phyloP scores from a whole-genome alignment of 2,329 filamentous ascomycete species.

The Phialophora tarda region DNA sequence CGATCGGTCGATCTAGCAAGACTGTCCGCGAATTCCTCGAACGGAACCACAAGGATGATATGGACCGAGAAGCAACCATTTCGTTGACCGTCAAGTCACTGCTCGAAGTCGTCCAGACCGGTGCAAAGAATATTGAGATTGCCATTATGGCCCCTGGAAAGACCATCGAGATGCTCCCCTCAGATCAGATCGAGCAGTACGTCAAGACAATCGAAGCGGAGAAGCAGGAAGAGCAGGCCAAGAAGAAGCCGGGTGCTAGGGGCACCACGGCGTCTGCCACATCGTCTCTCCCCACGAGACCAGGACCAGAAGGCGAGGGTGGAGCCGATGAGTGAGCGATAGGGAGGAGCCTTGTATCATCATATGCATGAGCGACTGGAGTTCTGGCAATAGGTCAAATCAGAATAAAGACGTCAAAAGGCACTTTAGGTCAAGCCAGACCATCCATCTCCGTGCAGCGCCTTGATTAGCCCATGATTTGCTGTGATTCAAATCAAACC shows the following conservation, averaged over 20 bases:
- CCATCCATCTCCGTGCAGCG: neutral
- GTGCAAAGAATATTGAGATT: conserved; percentile 99
- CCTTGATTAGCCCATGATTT: neutral
- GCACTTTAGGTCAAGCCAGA: neutral
- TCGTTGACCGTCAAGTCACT: conserved; percentile 97
- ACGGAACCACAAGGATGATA: conserved; percentile 97
- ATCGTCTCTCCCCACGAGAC: conserved; percentile 73
- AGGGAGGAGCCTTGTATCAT: conserved; percentile 10
- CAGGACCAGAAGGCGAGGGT: conserved; percentile 51
- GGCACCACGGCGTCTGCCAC: conserved; percentile 54
- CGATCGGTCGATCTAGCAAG: conserved; percentile 97
- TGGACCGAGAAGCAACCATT: conserved; percentile 95
- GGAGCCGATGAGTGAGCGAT: conserved; percentile 30
- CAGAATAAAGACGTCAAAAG: conserved; percentile 9
- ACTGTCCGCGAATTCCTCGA: conserved; percentile 98
- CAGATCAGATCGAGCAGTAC: conserved; percentile 94
- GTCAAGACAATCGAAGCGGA: conserved; percentile 99
- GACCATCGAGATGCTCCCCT: conserved; percentile 87
- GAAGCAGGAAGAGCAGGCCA: conserved; percentile 97
- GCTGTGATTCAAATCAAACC: conserved; percentile 59
- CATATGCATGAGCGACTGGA: conserved; percentile 39
- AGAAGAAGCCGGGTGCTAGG: conserved; percentile 79
- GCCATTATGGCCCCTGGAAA: conserved; percentile 96
- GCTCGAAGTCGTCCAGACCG: conserved; percentile 96
- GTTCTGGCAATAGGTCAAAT: conserved; percentile 31